These are phyloP conservation scores for Pelargonium nanum DNA, from an alignment of 345 rosid genomes.

Conservation along the genomic window DNA sequence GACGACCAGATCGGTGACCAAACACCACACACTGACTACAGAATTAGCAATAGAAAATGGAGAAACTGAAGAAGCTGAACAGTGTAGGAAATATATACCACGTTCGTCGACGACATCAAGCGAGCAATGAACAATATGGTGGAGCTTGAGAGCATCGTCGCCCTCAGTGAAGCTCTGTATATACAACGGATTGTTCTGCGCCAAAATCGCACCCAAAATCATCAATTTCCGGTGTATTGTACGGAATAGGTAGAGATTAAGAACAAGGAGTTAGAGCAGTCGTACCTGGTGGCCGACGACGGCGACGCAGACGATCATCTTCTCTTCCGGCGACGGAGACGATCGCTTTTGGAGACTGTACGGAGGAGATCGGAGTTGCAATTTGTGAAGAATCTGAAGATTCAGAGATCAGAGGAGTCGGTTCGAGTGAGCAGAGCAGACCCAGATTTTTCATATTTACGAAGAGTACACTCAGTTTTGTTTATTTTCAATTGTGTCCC, in stretches of 20 bases:
- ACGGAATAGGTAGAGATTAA: background rate
- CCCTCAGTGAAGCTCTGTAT: constrained; percentile 95
- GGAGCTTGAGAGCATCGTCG: constrained; percentile 87
- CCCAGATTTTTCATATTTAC: no score
- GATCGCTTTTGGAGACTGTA: no score
- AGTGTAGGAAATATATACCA: constrained; percentile 27
- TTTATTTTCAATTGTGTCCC: no score
- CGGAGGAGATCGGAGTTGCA: no score
- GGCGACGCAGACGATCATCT: constrained; percentile 89
- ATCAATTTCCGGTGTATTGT: background rate
- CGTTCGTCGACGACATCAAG: constrained; percentile 92
- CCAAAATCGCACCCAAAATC: background rate
- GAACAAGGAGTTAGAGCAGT: constrained; percentile 1
- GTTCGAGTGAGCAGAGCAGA: no score
- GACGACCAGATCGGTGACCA: background rate
- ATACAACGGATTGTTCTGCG: constrained; percentile 87
- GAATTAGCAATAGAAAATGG: background rate
- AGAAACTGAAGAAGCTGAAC: background rate
- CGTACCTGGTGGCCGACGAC: constrained; percentile 89
- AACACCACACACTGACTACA: background rate
- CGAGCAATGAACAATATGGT: constrained; percentile 92
- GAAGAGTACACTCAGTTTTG: no score
- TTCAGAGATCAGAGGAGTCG: no score
- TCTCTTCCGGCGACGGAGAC: constrained; percentile 15
- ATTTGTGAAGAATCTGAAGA: no score